Conservation (phyloP, 805 yeast genomes). For the Barnettozyma californica region DNA sequence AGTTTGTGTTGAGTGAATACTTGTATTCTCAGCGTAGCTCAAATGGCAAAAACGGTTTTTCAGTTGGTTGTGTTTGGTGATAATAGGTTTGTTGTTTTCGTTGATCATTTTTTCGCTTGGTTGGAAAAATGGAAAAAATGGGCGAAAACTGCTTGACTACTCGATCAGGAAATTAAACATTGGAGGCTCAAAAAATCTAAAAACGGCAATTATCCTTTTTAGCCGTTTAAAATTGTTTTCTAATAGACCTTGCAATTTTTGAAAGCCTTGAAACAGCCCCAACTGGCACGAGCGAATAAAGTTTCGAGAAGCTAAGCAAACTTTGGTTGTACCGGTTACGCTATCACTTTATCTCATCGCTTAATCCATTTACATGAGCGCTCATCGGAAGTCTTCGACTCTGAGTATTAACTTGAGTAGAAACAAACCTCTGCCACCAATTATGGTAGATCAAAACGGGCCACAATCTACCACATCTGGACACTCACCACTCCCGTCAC, state of each 20-base stretch:
- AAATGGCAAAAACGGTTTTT: not conserved
- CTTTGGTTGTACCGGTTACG: not conserved
- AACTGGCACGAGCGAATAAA: not conserved
- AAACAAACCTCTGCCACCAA: conserved; percentile 27
- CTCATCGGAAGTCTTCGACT: conserved; percentile 24
- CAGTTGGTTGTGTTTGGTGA: not conserved
- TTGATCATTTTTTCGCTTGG: not conserved
- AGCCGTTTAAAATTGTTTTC: not conserved
- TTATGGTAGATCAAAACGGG: conserved; percentile 11
- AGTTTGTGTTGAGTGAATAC: not conserved
- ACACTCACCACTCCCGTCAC: not conserved
- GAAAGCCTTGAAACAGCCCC: not conserved
- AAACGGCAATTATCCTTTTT: not conserved
- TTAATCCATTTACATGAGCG: not conserved
- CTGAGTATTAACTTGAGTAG: conserved; percentile 21
- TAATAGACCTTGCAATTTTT: not conserved
- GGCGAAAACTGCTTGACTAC: not conserved
- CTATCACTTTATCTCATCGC: not conserved
- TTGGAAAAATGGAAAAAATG: not conserved
- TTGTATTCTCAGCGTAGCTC: not conserved
- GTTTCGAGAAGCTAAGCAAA: not conserved
- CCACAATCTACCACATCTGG: conserved; percentile 1
- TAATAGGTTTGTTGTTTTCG: not conserved
- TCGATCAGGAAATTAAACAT: not conserved
- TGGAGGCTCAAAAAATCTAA: not conserved